These are phyloP conservation scores for Paramyrothecium sp. DNA, from an alignment of 2,329 filamentous ascomycete species.

Conservation along the genomic window DNA sequence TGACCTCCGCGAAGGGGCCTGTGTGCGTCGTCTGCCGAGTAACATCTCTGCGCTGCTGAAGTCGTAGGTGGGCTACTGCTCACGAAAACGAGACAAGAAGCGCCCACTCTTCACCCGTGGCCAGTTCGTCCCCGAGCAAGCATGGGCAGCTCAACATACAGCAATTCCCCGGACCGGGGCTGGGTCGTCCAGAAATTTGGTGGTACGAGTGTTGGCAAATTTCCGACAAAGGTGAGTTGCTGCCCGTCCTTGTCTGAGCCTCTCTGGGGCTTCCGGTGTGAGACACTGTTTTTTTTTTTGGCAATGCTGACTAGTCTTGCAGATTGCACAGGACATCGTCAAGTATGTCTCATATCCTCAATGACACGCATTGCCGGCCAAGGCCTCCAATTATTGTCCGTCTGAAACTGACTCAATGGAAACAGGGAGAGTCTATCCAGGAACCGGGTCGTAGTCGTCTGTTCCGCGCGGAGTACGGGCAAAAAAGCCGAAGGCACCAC, in stretches of 20 bases:
- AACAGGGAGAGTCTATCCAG: constrained; percentile 51
- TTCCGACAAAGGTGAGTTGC: constrained; percentile 63
- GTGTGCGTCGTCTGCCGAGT: too few relatives aligned
- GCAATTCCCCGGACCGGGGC: constrained; percentile 40
- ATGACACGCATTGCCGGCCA: neutral
- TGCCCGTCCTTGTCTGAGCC: neutral
- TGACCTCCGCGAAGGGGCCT: too few relatives aligned
- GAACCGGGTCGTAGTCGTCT: constrained; percentile 86
- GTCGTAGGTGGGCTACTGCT: neutral
- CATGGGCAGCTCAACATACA: constrained; percentile 31
- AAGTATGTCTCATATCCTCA: constrained; percentile 26
- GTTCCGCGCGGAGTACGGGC: constrained; percentile 89
- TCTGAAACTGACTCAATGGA: constrained; percentile 11
- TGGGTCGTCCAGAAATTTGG: constrained; percentile 97
- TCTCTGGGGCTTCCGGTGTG: neutral
- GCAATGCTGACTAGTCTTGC: constrained; percentile 1
- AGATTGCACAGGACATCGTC: constrained; percentile 43
- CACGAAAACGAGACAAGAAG: neutral
- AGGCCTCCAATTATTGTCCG: neutral
- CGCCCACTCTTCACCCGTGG: too few relatives aligned
- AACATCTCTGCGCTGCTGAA: too few relatives aligned
- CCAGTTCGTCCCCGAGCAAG: neutral
- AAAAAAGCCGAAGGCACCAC: constrained; percentile 96
- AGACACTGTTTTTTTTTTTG: neutral
- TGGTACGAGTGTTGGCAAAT: constrained; percentile 94